Base-by-base conservation (phyloP, 306 rosid species). In the Corylus avellana region DNA sequence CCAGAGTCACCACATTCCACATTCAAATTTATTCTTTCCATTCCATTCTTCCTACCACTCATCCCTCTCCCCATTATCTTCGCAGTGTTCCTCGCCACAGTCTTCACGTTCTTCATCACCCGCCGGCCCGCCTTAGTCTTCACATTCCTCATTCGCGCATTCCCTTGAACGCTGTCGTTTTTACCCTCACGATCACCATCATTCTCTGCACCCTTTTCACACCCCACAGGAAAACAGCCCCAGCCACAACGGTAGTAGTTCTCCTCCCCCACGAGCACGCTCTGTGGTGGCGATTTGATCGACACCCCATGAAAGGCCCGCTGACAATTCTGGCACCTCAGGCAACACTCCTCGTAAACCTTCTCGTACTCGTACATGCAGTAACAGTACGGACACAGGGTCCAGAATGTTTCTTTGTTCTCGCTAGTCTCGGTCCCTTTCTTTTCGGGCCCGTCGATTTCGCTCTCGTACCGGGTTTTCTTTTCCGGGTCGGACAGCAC, bases 351-450 rank as follows among this genome's bases (percentile, higher is more conserved):
- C 69, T 82, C 78, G 29, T 88, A 94, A 22, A 59, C 77, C 59
- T 61, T 88, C 78, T 82, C 83, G 74, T 92, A 92, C 77, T 89
- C 87, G 42, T 82, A 90, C 77, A 92, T 54, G 70, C 20, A 82
- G 85, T 84, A 92, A 55, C 97, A 92, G 78, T 85, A 94, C 9
- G 97, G 94, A 74, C 97, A 94, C 72, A 90, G 37, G 0, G 97
- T 92, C 98, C 98, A 94, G 75, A 94, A 92, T 27, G 92, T 75
- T 18, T 27, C 4, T 17, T 68, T 27, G 46, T 5, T 12, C 76
- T 46, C 73, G 20, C 25, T 39, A 22, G 25, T 22, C 17, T 49
- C 11, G 46, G 12, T 46, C 16, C 22, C 18, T n/a, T 56, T 13
- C 49, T 8, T 25, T 20, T 48, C 73, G 7, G 55, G 8, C 10